Base-by-base conservation (phyloP, 23 red algal species). In the Cyanidiococcus yangmingshanensis region DNA sequence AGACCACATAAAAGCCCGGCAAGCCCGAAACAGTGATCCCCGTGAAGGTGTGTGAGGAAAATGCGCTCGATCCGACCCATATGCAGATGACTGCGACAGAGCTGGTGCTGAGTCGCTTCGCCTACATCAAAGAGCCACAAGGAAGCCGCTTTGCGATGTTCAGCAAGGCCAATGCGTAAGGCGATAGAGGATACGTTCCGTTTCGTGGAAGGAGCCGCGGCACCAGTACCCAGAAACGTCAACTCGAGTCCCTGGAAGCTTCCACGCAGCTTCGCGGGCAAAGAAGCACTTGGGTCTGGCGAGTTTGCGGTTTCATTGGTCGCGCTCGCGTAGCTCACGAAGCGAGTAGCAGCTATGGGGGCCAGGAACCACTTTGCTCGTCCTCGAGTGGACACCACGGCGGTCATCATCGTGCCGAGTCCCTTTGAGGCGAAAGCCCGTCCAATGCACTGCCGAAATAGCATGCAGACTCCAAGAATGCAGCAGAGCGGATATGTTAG, bases 11-110 rank as follows among this genome's bases (percentile, higher is more conserved):
- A 63, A 39, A 96, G 37, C 17, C 59, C 54, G 2, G 92, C 83
- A 37, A 96, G 58, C 40, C 92, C 92, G 68, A 87, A 96, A 27
- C 89, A 79, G 68, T 96, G 92, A 58, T 96, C 92, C 1, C 92
- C 92, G 76, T 96, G 92, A 29, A 96, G 71, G 63, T 96, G 92
- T 16, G 92, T 96, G 26, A 96, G 89, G 74, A 87, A 96, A 63
- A 96, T 90, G 32, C 63, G 63, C 63, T 71, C 63, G 21, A 71
- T 35, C 16, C 63, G 63, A 3, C 63, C 63, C 32, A 25, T 25
- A 29, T 35, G 63, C 32, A 71, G 63, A 71, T 71, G 63, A 35
- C 63, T 71, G 16, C 32, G 21, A 12, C 3, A 3, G 16, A 71
- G 32, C 63, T 71, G 63, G 63, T 71, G 63, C 63, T 32, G n/a